phyloP scores from a whole-genome alignment of 805 yeast genomes.

The Cyberlindnera misumaiensis region DNA sequence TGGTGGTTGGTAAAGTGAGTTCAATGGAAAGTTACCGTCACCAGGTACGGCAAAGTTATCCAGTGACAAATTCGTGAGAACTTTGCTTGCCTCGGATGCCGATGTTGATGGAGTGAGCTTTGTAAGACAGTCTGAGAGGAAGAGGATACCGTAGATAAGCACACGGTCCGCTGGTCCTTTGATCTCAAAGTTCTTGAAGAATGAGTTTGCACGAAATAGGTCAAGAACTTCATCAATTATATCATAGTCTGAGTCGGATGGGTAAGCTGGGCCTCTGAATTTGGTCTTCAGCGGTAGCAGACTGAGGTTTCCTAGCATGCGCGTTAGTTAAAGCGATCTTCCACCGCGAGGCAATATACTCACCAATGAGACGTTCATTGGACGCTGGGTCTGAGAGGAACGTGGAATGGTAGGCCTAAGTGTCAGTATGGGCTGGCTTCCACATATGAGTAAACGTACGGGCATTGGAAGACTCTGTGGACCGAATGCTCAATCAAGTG shows the following conservation, averaged over 20 bases:
- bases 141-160: slow-evolving; percentile 88
- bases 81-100: slow-evolving; percentile 53
- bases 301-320: slow-evolving; percentile 54
- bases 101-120: slow-evolving; percentile 44
- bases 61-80: slow-evolving; percentile 77
- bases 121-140: slow-evolving; percentile 76
- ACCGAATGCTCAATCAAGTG: not conserved
- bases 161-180: slow-evolving; percentile 92
- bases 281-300: slow-evolving; percentile 80
- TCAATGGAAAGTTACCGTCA: slow-evolving; percentile 89
- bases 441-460: not conserved
- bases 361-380: slow-evolving; percentile 56
- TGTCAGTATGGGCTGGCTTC: not conserved
- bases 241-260: slow-evolving; percentile 72
- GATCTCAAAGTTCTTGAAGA: slow-evolving; percentile 94
- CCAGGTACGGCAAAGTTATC: slow-evolving; percentile 93
- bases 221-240: slow-evolving; percentile 88
- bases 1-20: slow-evolving; percentile 70
- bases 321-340: not conserved
- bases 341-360: slow-evolving; percentile 1
- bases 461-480: not conserved
- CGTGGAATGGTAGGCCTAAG: slow-evolving; percentile 71
- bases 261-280: slow-evolving; percentile 88
- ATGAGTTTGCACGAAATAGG: slow-evolving; percentile 90
- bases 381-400: slow-evolving; percentile 56